Evolutionary conservation across 176 grass and related monocot genomes (phyloP), one percentile per base, ranked within the genome.

Genomic region (Stipa capillata): DNA sequence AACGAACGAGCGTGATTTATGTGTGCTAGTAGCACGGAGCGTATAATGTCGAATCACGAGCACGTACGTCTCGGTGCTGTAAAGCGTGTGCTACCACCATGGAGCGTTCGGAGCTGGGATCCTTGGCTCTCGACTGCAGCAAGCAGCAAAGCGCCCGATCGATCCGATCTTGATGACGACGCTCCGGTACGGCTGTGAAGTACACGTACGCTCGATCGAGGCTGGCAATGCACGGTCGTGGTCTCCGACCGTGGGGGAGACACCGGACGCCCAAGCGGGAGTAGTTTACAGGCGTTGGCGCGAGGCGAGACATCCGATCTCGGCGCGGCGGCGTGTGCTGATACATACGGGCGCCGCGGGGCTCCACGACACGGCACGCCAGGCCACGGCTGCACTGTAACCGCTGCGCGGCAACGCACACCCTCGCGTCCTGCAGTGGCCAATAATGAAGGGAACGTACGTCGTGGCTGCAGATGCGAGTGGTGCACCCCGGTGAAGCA

Each of bases 381-480:
- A n/a, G n/a, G n/a, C n/a, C n/a, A n/a, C n/a, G n/a, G n/a, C n/a
- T n/a, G n/a, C n/a, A n/a, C n/a, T n/a, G n/a, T n/a, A n/a, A n/a
- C n/a, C n/a, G n/a, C n/a, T n/a, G n/a, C n/a, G n/a, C n/a, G n/a
- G n/a, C n/a, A n/a, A n/a, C n/a, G n/a, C n/a, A n/a, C n/a, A n/a
- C n/a, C n/a, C n/a, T n/a, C n/a, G n/a, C n/a, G n/a, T n/a, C n/a
- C n/a, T n/a, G 3, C 8, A 21, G 81, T 32, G 62, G 18, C n/a
- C 53, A 71, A 70, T 82, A 13, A 56, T 48, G 14, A 29, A 11
- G 36, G 11, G n/a, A n/a, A n/a, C n/a, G n/a, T n/a, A n/a, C 3
- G 61, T 78, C 79, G 79, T 82, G 79, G 54, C 64, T 42, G 79
- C 72, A 39, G 32, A 17, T 28, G 74, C n/a, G n/a, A n/a, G n/a